phyloP scores from a whole-genome alignment of 805 yeast species.

The Scheffersomyces coipomensis region DNA sequence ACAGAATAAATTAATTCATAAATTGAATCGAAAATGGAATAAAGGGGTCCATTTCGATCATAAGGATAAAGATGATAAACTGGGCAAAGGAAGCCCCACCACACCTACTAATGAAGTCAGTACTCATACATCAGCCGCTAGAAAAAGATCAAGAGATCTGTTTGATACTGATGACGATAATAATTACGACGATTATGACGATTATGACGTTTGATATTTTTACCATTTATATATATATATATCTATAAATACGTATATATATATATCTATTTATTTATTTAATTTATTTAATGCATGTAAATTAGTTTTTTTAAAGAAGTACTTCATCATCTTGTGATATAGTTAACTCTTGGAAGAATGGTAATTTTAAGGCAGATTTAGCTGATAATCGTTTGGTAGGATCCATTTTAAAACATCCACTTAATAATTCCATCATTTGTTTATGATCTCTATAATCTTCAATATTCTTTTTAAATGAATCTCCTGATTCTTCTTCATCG shows the following conservation, averaged over 20 bases:
- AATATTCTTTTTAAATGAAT: conserved; percentile 13
- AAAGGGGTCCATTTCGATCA: conserved; percentile 14
- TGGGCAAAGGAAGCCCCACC: too few species aligned
- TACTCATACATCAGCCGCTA: neutral
- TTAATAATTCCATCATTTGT: conserved; percentile 54
- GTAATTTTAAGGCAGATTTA: conserved; percentile 51
- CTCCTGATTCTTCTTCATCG: conserved; percentile 5
- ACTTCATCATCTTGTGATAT: conserved; percentile 34
- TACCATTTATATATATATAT: conserved; percentile 2
- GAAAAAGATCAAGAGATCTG: conserved; percentile 17
- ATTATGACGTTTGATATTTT: neutral
- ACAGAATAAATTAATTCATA: conserved; percentile 32
- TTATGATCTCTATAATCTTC: conserved; percentile 39
- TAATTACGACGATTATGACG: conserved; percentile 4
- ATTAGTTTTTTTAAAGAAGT: conserved; percentile 8
- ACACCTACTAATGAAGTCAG: too few species aligned
- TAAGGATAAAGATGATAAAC: too few species aligned
- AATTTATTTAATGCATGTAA: neutral
- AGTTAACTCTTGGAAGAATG: conserved; percentile 53
- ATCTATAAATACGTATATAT: neutral
- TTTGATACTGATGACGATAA: conserved; percentile 9
- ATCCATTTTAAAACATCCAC: conserved; percentile 58
- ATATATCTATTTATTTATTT: neutral
- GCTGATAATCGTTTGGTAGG: conserved; percentile 58
- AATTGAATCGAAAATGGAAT: conserved; percentile 42